phyloP scores from a whole-genome alignment of 306 rosid species.

The Arachis hypogaea region DNA sequence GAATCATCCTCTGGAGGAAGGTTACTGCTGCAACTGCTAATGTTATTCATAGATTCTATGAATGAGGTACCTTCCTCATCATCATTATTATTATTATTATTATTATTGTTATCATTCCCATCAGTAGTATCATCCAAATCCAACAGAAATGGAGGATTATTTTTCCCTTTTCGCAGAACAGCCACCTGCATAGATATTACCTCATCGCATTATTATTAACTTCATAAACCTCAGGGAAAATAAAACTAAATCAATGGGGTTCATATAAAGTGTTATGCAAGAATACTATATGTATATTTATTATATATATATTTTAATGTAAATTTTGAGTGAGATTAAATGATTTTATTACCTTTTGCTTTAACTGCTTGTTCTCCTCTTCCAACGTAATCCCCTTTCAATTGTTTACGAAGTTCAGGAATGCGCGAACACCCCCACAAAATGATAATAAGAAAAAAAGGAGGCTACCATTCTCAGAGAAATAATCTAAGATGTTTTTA shows the following conservation, averaged over 20 bases:
- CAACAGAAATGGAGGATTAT: neutral
- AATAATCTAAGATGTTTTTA: neutral
- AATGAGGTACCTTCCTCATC: slow-evolving; percentile 29
- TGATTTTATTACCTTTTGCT: slow-evolving; percentile 34
- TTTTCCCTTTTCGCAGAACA: slow-evolving; percentile 14
- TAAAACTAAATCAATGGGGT: neutral
- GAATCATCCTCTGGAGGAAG: slow-evolving; percentile 40
- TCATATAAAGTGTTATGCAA: too few relatives aligned
- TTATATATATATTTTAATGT: too few relatives aligned
- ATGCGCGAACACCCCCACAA: neutral
- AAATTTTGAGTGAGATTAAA: too few relatives aligned
- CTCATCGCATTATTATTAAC: neutral
- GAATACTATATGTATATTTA: too few relatives aligned
- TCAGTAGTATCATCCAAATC: neutral
- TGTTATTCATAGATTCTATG: slow-evolving; percentile 36
- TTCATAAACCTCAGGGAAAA: neutral
- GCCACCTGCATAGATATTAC: slow-evolving; percentile 12
- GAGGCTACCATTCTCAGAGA: slow-evolving; percentile 18
- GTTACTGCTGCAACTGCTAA: slow-evolving; percentile 39
- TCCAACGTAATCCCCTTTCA: slow-evolving; percentile 29
- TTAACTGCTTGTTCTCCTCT: slow-evolving; percentile 40
- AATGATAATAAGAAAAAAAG: neutral
- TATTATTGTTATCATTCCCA: too few relatives aligned
- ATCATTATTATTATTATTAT: too few relatives aligned
- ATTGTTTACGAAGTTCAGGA: neutral